Percentiles rank a stretch among this genome's conserved stretches.
Evolutionary conservation across 1,284 basidiomycete genomes (phyloP).

Genomic region (Schizophyllum commune): DNA sequence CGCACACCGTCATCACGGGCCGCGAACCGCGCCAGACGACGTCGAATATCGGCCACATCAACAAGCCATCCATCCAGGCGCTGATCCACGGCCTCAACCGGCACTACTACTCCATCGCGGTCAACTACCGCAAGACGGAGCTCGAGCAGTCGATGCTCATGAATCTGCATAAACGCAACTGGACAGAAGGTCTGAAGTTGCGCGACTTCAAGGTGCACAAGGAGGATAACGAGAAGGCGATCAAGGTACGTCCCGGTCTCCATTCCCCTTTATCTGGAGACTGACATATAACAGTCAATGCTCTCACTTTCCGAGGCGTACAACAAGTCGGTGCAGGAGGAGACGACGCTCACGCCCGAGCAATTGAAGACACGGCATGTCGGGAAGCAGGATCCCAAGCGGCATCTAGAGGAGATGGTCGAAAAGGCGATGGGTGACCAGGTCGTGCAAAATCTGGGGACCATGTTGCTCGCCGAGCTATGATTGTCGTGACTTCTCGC

Average conservation of each 20-base stretch:
- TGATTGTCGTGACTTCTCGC: constrained; percentile 19
- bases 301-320: constrained; percentile 84
- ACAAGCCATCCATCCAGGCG: constrained; percentile 97
- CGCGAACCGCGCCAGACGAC: constrained; percentile 97
- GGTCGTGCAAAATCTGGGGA: constrained; percentile 89
- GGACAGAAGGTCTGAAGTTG: constrained; percentile 92
- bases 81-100: constrained; percentile 93
- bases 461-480: constrained; percentile 86
- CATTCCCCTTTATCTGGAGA: constrained; percentile 8
- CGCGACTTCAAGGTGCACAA: constrained; percentile 85
- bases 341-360: constrained; percentile 83
- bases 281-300: constrained; percentile 64
- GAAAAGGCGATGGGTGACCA: constrained; percentile 95
- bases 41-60: constrained; percentile 97
- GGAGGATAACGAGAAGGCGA: constrained; percentile 81
- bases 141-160: constrained; percentile 97
- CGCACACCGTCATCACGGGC: constrained; percentile 79
- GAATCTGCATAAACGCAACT: constrained; percentile 96
- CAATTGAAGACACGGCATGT: constrained; percentile 95
- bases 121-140: constrained; percentile 96
- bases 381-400: constrained; percentile 96
- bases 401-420: constrained; percentile 94
- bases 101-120: constrained; percentile 86
- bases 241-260: constrained; percentile 58
- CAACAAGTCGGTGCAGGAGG: constrained; percentile 95